Base-by-base conservation (phyloP, 768 basidiomycete genomes). In the Chalciporus pseudorubinellus region DNA sequence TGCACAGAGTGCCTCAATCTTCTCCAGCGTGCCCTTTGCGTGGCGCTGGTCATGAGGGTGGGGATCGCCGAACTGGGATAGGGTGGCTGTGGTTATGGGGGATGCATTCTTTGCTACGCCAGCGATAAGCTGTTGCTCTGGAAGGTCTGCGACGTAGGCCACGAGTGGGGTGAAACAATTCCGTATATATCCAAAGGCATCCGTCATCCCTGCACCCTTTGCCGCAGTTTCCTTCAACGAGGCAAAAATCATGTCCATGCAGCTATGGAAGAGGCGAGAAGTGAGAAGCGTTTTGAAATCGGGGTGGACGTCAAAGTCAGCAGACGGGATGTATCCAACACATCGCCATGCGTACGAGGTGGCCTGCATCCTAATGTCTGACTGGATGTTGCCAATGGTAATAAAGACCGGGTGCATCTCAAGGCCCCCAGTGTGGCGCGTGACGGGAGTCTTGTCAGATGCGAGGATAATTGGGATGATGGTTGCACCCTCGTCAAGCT, bases 221-320 rank as follows among this genome's bases (percentile, higher is more conserved):
- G 34, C 45, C 4, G n/a, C 12, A 51, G 16, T 51, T 9, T 46
- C 51, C 39, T 72, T 73, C 24, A 71, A 51, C 1, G 60, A 61
- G 3, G 31, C 33, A 5, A 60, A 57, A 34, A 73, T 48, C 9
- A 65, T 60, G 39, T 74, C 68, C 2, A 73, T 48, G 45, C 63
- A 69, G 18, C 56, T 26, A 41, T 74, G 71, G 29, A 59, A 62
- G 0, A 73, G 46, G 3, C 66, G 53, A n/a, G 47, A 46, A n/a
- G 56, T 56, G 12, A 72, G 54, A 10, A 72, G 42, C 1, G 62
- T 60, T 11, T 55, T 57, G 16, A 61, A 52, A 13, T 68, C 57
- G 20, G 46, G 51, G 20, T 61, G 54, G 6, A 18, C 48, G 10
- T 64, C 44, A n/a, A 51, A 71, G 12, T 56, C 58, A 2, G 65